A percentile compares a stretch with the other conserved stretches of the same genome.
Conservation (phyloP, 2,329 filamentous ascomycete species). For the Teratosphaeria destructans region DNA sequence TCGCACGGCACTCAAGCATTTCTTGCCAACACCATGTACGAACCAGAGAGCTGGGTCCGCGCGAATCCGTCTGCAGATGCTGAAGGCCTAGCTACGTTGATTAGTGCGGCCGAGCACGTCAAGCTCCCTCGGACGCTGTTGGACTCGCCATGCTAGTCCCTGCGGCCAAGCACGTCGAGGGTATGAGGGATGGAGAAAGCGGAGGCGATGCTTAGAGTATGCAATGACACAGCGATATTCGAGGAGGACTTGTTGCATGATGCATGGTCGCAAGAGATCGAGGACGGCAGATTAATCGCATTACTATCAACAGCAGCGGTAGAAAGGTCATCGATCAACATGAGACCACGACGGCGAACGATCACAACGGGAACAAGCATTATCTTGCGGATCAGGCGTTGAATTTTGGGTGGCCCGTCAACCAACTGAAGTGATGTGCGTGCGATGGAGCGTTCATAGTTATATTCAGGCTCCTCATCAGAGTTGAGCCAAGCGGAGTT, state of each 20-base stretch:
- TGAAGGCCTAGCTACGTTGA: not conserved
- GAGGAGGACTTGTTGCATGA: too few relatives aligned
- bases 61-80: not conserved
- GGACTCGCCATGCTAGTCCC: too few relatives aligned
- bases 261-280: too few relatives aligned
- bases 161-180: not conserved
- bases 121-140: not conserved
- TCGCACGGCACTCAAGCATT: not conserved
- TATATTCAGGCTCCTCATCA: too few relatives aligned
- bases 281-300: too few relatives aligned
- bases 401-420: too few relatives aligned
- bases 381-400: not conserved
- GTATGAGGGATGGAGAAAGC: not conserved
- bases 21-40: not conserved
- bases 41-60: not conserved
- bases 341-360: not conserved
- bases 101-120: not conserved
- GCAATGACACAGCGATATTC: too few relatives aligned
- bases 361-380: not conserved
- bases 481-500: too few relatives aligned
- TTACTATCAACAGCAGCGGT: too few relatives aligned
- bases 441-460: too few relatives aligned
- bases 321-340: not conserved
- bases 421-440: too few relatives aligned
- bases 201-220: not conserved